These are phyloP conservation scores for Leishmania tropica DNA, from an alignment of 208 protist genomes.

Conservation along the genomic window DNA sequence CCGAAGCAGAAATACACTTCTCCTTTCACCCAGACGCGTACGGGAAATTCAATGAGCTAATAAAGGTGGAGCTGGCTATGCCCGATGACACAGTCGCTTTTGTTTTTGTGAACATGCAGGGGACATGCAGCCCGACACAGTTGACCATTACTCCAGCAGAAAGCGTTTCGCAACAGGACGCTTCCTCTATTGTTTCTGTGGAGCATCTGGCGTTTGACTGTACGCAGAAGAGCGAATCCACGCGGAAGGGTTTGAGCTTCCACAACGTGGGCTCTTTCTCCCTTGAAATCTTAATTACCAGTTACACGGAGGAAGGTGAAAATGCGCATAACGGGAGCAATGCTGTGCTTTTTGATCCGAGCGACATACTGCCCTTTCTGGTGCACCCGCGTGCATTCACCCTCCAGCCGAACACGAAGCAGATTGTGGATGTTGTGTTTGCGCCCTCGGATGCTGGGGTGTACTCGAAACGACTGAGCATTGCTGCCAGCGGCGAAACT, in stretches of 20 bases:
- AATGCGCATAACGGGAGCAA: neutral
- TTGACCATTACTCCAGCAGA: conserved; percentile 43
- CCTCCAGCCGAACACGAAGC: conserved; percentile 25
- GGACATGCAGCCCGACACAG: conserved; percentile 59
- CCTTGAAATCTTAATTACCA: conserved; percentile 52
- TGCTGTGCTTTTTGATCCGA: neutral
- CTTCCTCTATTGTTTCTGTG: conserved; percentile 23
- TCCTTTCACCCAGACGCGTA: conserved; percentile 67
- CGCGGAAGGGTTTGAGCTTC: conserved; percentile 24
- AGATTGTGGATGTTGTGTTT: conserved; percentile 25
- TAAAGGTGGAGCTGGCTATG: conserved; percentile 38
- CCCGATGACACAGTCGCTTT: conserved; percentile 1
- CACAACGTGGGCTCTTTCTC: conserved; percentile 67
- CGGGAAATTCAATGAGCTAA: conserved; percentile 47
- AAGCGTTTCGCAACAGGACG: conserved; percentile 6
- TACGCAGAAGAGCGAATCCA: conserved; percentile 31
- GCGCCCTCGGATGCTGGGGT: conserved; percentile 24
- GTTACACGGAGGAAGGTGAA: conserved; percentile 7
- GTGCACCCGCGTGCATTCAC: conserved; percentile 30
- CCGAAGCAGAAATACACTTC: conserved; percentile 43
- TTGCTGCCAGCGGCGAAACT: conserved; percentile 28
- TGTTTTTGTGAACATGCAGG: conserved; percentile 38
- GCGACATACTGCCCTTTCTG: conserved; percentile 16
- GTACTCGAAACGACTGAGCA: conserved; percentile 18
- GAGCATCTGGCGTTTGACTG: conserved; percentile 34